Evolutionary conservation across 768 basidiomycete species (phyloP).

Genomic region (Tubosaeta sp.): DNA sequence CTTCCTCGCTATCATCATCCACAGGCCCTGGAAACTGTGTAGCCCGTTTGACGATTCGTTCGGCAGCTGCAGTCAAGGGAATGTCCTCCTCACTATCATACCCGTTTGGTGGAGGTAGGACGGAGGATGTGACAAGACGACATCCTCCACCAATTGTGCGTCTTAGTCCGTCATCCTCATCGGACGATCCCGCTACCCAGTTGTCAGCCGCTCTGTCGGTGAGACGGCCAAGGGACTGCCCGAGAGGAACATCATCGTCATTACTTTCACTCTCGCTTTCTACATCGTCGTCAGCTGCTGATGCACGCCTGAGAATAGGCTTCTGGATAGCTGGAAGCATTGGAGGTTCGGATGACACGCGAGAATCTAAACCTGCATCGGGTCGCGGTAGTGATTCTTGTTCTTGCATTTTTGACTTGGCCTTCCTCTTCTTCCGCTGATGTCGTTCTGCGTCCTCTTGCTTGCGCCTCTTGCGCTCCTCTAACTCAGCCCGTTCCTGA

Average conservation of each 20-base stretch:
- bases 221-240: conserved; percentile 13
- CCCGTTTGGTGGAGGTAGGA: background rate
- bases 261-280: conserved; percentile 55
- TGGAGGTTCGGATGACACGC: conserved; percentile 23
- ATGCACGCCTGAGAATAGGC: conserved; percentile 28
- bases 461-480: conserved; percentile 44
- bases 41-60: conserved; percentile 47
- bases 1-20: conserved; percentile 70
- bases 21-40: conserved; percentile 20
- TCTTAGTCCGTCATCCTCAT: conserved; percentile 51
- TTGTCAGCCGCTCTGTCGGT: conserved; percentile 24
- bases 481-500: conserved; percentile 55
- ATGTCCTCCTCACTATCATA: conserved; percentile 69
- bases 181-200: conserved; percentile 60
- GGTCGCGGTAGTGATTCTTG: conserved; percentile 30
- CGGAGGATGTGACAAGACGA: conserved; percentile 33
- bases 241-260: conserved; percentile 28
- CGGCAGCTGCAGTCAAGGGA: conserved; percentile 62
- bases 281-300: conserved; percentile 35
- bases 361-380: conserved; percentile 27
- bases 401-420: conserved; percentile 45
- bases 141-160: conserved; percentile 58
- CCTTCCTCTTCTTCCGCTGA: conserved; percentile 36
- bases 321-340: conserved; percentile 35
- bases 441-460: conserved; percentile 40